Percentiles rank a stretch among this genome's conserved stretches.
Evolutionary conservation across 176 grass and related monocot species (phyloP).

Genomic region (Musa acuminata): DNA sequence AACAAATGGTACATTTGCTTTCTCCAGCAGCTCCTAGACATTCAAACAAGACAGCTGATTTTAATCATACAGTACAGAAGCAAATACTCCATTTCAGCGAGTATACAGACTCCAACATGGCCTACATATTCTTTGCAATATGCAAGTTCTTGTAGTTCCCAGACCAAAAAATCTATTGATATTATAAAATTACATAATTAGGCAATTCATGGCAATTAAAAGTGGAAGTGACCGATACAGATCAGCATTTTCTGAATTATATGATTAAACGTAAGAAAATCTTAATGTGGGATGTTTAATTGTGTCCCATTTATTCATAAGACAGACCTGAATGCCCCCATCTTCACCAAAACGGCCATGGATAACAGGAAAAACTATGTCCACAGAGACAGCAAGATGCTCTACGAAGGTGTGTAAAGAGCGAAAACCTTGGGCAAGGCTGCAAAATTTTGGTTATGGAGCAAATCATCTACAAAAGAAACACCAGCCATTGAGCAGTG

Average conservation of each 20-base stretch:
- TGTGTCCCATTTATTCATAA: background rate
- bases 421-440: conserved; percentile 66
- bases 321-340: conserved; percentile 79
- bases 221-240: background rate
- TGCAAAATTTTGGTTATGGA: conserved; percentile 18
- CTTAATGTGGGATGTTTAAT: background rate
- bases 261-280: background rate
- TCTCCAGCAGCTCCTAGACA: conserved; percentile 70
- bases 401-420: conserved; percentile 59
- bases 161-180: background rate
- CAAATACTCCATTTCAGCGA: background rate
- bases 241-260: background rate
- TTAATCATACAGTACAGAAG: background rate
- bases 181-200: background rate
- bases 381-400: conserved; percentile 64
- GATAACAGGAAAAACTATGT: conserved; percentile 83
- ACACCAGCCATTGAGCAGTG: background rate
- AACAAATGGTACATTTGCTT: conserved; percentile 76
- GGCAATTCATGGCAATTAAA: background rate
- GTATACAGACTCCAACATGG: background rate
- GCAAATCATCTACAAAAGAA: background rate
- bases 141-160: background rate
- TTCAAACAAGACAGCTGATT: conserved; percentile 1
- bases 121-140: background rate
- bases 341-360: conserved; percentile 95